A percentile compares a stretch with the other conserved stretches of the same genome.
Conservation (phyloP, 2,329 filamentous ascomycete genomes). For the Sclerotinia sclerotiorum region DNA sequence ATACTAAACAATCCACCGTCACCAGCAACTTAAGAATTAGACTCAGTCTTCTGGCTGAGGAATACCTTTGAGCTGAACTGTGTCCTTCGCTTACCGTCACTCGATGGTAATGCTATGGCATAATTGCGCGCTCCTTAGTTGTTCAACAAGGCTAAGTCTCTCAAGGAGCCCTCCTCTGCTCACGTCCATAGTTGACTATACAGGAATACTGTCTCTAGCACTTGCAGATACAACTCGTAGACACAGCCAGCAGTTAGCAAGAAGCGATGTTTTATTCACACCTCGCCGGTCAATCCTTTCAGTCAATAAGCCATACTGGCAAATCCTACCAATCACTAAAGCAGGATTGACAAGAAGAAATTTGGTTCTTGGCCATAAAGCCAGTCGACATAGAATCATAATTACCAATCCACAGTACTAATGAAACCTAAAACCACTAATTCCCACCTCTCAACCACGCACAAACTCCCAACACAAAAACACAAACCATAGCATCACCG, state of each 20-base stretch:
- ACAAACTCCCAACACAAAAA: slow-evolving; percentile 65
- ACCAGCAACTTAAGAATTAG: neutral
- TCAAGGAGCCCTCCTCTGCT: neutral
- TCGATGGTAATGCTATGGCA: neutral
- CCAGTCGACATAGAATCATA: neutral
- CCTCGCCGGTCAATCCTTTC: neutral
- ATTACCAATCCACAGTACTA: neutral
- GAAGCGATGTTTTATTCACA: neutral
- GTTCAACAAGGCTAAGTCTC: neutral
- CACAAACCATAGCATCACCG: slow-evolving; percentile 70
- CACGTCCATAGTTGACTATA: neutral
- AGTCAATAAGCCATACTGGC: neutral
- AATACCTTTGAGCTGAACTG: neutral
- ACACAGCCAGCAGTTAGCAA: neutral
- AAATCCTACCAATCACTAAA: neutral
- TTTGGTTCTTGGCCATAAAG: neutral
- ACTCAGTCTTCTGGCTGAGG: neutral
- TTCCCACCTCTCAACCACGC: slow-evolving; percentile 34
- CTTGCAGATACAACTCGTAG: neutral
- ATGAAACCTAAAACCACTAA: neutral
- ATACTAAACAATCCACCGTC: neutral
- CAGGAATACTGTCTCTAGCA: neutral
- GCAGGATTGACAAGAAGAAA: neutral
- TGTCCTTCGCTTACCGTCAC: neutral
- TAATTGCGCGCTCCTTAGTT: neutral